Conservation (phyloP, 1,284 basidiomycete genomes). For the Apiotrichum sp. region DNA sequence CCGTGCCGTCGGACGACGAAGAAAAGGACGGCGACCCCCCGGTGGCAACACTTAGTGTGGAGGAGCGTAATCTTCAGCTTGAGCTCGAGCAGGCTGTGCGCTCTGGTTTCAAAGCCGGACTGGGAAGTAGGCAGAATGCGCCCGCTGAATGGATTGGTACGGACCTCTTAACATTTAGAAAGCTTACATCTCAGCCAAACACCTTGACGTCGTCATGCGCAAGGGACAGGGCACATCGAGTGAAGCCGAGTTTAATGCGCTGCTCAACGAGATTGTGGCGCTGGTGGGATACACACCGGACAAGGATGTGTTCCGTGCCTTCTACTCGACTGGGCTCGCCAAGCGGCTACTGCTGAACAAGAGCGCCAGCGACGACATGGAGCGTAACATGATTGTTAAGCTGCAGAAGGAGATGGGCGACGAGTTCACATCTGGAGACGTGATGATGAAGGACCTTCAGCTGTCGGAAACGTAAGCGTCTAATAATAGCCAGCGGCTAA, state of each 20-base stretch:
- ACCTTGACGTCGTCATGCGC: conserved; percentile 78
- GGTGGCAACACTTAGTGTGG: not conserved
- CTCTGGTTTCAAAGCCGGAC: conserved; percentile 73
- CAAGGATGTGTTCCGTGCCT: conserved; percentile 89
- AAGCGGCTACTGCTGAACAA: conserved; percentile 80
- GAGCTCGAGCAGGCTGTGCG: conserved; percentile 47
- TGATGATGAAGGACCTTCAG: conserved; percentile 49
- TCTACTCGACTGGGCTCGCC: conserved; percentile 84
- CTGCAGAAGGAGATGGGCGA: conserved; percentile 61
- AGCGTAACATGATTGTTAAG: conserved; percentile 79
- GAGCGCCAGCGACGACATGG: conserved; percentile 86
- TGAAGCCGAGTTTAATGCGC: conserved; percentile 63
- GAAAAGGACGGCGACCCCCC: not conserved
- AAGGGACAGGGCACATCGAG: conserved; percentile 69
- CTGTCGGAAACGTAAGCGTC: conserved; percentile 42
- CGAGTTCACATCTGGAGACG: conserved; percentile 47
- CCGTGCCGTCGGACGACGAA: not conserved
- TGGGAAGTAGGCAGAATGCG: conserved; percentile 74
- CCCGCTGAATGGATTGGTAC: conserved; percentile 83
- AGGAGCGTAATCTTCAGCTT: conserved; percentile 14
- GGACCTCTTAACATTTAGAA: too few relatives aligned
- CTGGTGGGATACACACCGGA: conserved; percentile 80
- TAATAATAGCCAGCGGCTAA: conserved; percentile 2
- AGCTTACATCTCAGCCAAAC: conserved; percentile 53
- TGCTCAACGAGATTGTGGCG: conserved; percentile 69